Base-by-base conservation (phyloP, 2,329 filamentous ascomycete species). In the Fusarium secorum region DNA sequence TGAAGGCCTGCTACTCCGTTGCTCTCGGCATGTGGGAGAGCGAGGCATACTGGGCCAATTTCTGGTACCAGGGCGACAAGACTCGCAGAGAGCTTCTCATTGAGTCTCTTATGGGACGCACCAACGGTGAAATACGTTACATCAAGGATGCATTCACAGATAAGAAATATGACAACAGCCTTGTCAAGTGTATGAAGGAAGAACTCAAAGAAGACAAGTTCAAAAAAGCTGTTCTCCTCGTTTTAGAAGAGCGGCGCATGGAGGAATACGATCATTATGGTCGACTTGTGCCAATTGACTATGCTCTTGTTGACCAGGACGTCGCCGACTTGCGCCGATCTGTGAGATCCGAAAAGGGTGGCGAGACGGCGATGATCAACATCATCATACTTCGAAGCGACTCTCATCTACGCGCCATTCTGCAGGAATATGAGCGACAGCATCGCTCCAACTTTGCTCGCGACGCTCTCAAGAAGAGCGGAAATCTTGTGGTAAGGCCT, bases 21-120 rank as follows among this genome's bases (percentile, higher is more conserved):
- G 94, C 95, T 1, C 87, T 98, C 1, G 96, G 96, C 14, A 88
- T 88, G 56, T 98, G 94, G 91, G 96, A 98, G 82, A 91, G 90
- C 74, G 96, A 99, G 80, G 93, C 94, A 1, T 97, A 97, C 85
- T 99, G 96, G 95, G 94, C 95, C 65, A 98, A 98, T 80, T 97
- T 94, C 81, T 98, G 94, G 91, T 98, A 98, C 82, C 95, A 98
- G 78, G 91, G 91, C 39, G 92, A 95, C 80, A 93, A 91, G 75
- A 93, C 91, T 11, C 88, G 94, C 5, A 89, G 95, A 10, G 95
- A 98, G 80, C 86, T 99, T 38, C 87, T 99, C 57, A 98, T 98
- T 75, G 96, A 99, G 81, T 89, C 91, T 10, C 87, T 99, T 24
- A 97, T 98, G 90, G 96, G 96, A 0, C 89, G 95, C 10, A 90